Percentiles rank a stretch among this genome's conserved stretches.
Evolutionary conservation across 306 rosid genomes (phyloP).

Genomic region (Acacia acuminata): DNA sequence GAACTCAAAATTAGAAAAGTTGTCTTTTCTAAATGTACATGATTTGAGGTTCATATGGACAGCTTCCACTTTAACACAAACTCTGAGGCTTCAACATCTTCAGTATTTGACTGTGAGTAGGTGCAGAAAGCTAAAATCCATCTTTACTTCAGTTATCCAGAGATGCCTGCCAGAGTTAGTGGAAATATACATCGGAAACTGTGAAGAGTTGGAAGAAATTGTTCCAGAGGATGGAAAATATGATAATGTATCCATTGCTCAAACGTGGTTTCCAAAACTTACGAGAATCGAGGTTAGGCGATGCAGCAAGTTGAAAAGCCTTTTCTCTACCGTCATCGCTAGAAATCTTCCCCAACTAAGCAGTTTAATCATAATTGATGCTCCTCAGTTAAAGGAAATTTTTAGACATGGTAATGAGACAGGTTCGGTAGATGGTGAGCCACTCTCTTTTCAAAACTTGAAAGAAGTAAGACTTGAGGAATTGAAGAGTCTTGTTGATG

Average conservation of each 20-base stretch:
- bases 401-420: background rate
- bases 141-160: background rate
- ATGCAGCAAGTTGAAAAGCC: constrained; percentile 17
- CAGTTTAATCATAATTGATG: background rate
- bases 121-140: background rate
- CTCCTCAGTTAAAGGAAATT: background rate
- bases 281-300: background rate
- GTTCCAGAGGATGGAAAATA: background rate
- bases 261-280: constrained; percentile 1
- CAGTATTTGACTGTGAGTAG: background rate
- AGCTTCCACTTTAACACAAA: background rate
- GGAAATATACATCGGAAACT: background rate
- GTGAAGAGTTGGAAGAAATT: constrained; percentile 27
- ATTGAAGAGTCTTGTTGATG: background rate
- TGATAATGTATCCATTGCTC: background rate
- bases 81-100: background rate
- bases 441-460: background rate
- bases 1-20: background rate
- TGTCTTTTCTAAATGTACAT: background rate
- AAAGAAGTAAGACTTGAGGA: background rate
- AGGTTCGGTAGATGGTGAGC: background rate
- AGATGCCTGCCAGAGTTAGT: constrained; percentile 3
- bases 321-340: constrained; percentile 5
- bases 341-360: constrained; percentile 6
- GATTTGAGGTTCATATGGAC: constrained; percentile 4